Evolutionary conservation across 2,329 filamentous ascomycete species (phyloP), one percentile per base, ranked within the genome.

Genomic region (Fusarium metavorans): DNA sequence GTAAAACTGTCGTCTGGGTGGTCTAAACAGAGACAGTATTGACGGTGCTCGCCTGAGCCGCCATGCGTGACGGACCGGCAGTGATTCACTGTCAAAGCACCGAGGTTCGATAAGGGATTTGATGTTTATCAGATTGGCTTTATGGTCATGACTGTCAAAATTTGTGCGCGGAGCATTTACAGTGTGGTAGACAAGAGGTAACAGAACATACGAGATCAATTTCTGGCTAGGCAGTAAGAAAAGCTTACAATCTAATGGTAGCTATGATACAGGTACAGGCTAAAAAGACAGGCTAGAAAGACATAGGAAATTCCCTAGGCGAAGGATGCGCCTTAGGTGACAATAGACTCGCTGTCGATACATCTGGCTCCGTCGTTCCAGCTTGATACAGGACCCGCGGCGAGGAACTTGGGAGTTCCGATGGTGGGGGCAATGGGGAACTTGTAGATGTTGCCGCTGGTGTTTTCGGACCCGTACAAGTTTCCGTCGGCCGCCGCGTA

Each of bases 331-430:
- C 56, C 50, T 39, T 37, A 48, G 18, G 43, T 23, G 9, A 37
- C 39, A n/a, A 70, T 23, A 18, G 52, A 63, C 43, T 75, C 70
- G 56, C 70, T 73, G 70, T 75, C 73, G 41, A 75, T 75, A 73
- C 73, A 75, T 57, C 73, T 75, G 39, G 73, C 73, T 65, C 73
- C 73, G 34, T 75, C 73, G 50, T 75, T 75, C 66, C 62, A 71
- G 18, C 59, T 71, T 5, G 73, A 75, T 14, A 27, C 13, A 9
- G 73, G 73, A 10, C 73, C 73, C 9, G 34, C 32, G 5, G 73
- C 37, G 35, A 75, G 7, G 39, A 71, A 75, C 32, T 64, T 60
- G 14, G 73, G 73, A 2, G 5, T 43, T 41, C 67, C 63, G 16
- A 75, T 3, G 1, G 74, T 65, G 20, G 76, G 67, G 2, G 74